Conservation (phyloP, 2,329 filamentous ascomycete genomes). For the Colletotrichum graminicola region DNA sequence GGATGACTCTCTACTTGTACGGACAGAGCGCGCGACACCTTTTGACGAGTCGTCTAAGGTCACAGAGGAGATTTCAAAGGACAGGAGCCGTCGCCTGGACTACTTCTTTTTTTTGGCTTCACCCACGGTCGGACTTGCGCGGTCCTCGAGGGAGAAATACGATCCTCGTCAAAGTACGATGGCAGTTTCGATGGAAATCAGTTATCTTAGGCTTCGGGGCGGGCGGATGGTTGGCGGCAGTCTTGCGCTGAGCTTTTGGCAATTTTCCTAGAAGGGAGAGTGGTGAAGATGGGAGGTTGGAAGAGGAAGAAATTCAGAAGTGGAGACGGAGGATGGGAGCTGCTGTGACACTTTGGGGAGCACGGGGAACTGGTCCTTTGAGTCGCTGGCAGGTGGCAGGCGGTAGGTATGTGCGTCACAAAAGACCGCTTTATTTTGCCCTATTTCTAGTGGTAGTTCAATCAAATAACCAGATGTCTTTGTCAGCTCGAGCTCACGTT, state of each 20-base stretch:
- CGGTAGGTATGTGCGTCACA: constrained; percentile 8
- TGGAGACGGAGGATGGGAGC: constrained; percentile 14
- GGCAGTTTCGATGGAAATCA: constrained; percentile 21
- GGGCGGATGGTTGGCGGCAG: constrained; percentile 25
- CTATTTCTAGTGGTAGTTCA: constrained; percentile 2
- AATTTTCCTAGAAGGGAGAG: constrained; percentile 25
- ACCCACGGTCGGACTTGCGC: constrained; percentile 39
- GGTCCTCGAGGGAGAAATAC: constrained; percentile 19
- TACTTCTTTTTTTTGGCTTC: constrained; percentile 36
- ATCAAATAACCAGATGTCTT: constrained; percentile 1
- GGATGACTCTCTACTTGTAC: constrained; percentile 40
- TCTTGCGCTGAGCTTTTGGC: constrained; percentile 31
- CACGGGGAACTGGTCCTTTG: constrained; percentile 3
- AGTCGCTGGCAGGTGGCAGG: constrained; percentile 11
- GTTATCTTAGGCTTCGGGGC: constrained; percentile 22
- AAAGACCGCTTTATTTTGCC: constrained; percentile 18
- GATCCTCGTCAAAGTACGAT: constrained; percentile 38
- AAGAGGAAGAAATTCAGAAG: background rate
- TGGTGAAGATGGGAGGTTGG: constrained; percentile 6
- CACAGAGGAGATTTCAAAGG: constrained; percentile 41
- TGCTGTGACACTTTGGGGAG: constrained; percentile 18
- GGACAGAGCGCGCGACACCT: constrained; percentile 36
- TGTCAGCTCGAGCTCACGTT: constrained; percentile 14
- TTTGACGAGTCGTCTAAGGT: constrained; percentile 39
- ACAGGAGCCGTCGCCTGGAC: constrained; percentile 37